Evolutionary conservation across 2,329 filamentous ascomycete species (phyloP), one percentile per base, ranked within the genome.

Genomic region (Colletotrichum lindemuthianum): DNA sequence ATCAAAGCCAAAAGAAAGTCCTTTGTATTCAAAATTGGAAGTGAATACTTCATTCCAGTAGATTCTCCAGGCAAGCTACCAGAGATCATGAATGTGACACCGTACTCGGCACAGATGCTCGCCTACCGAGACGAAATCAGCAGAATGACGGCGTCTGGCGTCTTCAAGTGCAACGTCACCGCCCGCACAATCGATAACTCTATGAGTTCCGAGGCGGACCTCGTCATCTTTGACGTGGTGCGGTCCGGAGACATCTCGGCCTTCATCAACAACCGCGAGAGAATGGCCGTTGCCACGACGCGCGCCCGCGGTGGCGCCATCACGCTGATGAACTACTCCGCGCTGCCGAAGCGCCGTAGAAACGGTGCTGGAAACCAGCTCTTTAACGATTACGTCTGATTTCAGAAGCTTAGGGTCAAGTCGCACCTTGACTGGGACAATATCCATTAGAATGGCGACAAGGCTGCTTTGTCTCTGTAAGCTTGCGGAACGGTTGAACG

Each of bases 161-260:
- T 59, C n/a, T 33, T 63, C 39, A 59, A 59, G 59, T n/a, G 15
- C 53, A 63, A 63, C 40, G 39, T 63, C 44, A 15, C 10, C 2
- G 16, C 59, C 2, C 53, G 55, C 9, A 59, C 55, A 5, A 37
- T 59, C 12, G 60, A 63, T 33, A 53, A 59, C 37, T 50, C 54
- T 10, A 58, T 59, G 55, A 63, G 60, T 16, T 16, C 53, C 13
- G 54, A 63, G 34, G 60, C 60, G 15, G 60, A 63, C 41, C 34
- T 63, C 3, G 60, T 63, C 13, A 43, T 63, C 15, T 59, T 52
- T 32, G 60, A 63, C 54, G 41, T 43, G 7, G 54, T 59, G 12
- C 60, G 60, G 45, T 34, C 54, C 11, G 24, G 3, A n/a, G 45
- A 41, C 24, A 34, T 47, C 12, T 52, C 54, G 2, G 60, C 54